Evolutionary conservation across 768 basidiomycete species (phyloP), one percentile per base, ranked within the genome.

Genomic region (Auricularia sp.): DNA sequence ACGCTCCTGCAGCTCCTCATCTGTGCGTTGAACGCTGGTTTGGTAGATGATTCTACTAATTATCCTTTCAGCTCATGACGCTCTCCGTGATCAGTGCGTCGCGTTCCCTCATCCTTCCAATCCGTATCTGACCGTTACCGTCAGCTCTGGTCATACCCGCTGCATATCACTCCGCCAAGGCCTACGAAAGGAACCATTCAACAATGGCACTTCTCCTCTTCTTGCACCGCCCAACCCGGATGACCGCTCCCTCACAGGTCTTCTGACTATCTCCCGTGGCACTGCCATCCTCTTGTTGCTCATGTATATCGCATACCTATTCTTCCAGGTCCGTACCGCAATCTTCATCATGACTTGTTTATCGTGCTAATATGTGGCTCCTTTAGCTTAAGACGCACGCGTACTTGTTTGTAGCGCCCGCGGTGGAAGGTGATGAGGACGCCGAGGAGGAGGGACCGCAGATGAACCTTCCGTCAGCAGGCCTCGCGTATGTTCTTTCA

Each of bases 131-230:
- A 59, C 66, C 80, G 2, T 59, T 29, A 42, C 39, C 5, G n/a
- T 12, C 56, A 81, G 88, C 92, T 47, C 83, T 97, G 44, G 87
- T 96, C 69, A 90, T 96, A 65, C 93, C 93, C 36, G 93, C 94
- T 44, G 93, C 93, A 3, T 96, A 91, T 69, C 79, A 84, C 67
- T 63, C 70, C 34, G 67, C 67, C 8, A 68, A 67, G 53, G 39
- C 54, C n/a, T 62, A 36, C 36, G 59, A 47, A 36, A 51, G 8
- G 54, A 54, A 14, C 66, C 68, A 4, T 61, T 65, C 62, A 47
- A 64, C 11, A 66, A 68, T 56, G 60, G 66, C 39, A 65, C 42
- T 5, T 47, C 51, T 12, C 51, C 43, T 33, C 62, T 59, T 44
- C 60, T 62, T 14, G 70, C 63, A 36, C 51, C 67, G 56, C 70